Conservation (phyloP, 257 asterid genomes). For the Pogostemon cablin region DNA sequence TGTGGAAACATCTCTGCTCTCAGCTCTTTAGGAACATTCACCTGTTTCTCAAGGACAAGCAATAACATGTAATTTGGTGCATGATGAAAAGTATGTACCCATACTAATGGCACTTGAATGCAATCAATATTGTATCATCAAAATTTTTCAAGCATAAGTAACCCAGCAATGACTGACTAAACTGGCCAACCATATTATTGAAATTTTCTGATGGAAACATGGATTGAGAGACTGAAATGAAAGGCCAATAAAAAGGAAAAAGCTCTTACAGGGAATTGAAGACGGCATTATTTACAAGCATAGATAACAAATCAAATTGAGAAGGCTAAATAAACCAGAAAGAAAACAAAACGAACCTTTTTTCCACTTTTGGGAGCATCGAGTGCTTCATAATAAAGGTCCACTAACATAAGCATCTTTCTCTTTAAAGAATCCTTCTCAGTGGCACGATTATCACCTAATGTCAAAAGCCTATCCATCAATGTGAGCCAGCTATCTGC, state of each 20-base stretch:
- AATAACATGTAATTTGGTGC: conserved; percentile 18
- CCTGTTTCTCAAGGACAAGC: conserved; percentile 43
- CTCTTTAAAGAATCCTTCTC: conserved; percentile 46
- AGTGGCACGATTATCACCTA: conserved; percentile 42
- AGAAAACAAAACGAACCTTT: conserved; percentile 46
- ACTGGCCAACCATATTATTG: background rate
- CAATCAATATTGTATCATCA: background rate
- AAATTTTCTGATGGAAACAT: background rate
- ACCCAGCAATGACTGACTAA: background rate
- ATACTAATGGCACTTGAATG: background rate
- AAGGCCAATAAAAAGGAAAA: background rate
- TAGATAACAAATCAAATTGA: too few species aligned
- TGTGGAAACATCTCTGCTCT: conserved; percentile 63
- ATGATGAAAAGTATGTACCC: background rate
- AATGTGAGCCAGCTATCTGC: conserved; percentile 73
- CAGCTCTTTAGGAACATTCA: conserved; percentile 47
- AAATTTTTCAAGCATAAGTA: background rate
- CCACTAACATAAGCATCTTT: conserved; percentile 54
- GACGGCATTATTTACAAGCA: too few species aligned
- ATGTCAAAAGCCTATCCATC: conserved; percentile 70
- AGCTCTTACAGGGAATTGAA: too few species aligned
- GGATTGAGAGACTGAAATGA: background rate
- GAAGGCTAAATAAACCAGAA: background rate
- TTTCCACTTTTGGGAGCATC: conserved; percentile 93
- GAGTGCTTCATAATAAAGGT: conserved; percentile 80